These are phyloP conservation scores for Macrolepiota dolichaula DNA, from an alignment of 768 basidiomycete species.

Conservation along the genomic window DNA sequence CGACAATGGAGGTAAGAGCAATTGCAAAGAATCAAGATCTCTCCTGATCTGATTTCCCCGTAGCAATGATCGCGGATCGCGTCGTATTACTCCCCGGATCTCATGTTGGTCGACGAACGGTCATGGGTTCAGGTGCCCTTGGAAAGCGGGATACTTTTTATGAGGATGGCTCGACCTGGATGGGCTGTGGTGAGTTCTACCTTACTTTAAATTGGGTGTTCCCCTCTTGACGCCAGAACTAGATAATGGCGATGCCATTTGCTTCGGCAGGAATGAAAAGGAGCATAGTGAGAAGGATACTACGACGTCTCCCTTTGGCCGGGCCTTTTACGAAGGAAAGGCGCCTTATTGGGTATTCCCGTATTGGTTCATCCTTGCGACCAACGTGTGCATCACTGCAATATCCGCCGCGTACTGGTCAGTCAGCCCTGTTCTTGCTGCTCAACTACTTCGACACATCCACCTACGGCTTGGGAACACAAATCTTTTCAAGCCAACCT, in stretches of 20 bases:
- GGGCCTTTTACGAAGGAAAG: slow-evolving; percentile 37
- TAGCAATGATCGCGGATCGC: slow-evolving; percentile 49
- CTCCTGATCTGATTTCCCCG: not conserved
- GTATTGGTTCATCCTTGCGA: slow-evolving; percentile 30
- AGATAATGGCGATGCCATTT: slow-evolving; percentile 39
- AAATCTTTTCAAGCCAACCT: slow-evolving; percentile 30
- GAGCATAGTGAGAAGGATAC: slow-evolving; percentile 21
- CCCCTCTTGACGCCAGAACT: not conserved
- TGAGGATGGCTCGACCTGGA: slow-evolving; percentile 42
- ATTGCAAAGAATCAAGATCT: not conserved
- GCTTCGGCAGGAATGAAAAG: slow-evolving; percentile 25
- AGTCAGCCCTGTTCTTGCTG: slow-evolving; percentile 32
- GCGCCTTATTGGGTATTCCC: slow-evolving; percentile 40
- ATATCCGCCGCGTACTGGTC: slow-evolving; percentile 41
- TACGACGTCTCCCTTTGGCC: slow-evolving; percentile 38
- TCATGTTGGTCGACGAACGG: slow-evolving; percentile 33
- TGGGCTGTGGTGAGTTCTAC: slow-evolving; percentile 36
- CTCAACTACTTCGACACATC: slow-evolving; percentile 32
- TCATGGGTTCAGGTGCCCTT: slow-evolving; percentile 47
- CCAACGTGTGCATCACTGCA: slow-evolving; percentile 34
- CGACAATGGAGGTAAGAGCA: slow-evolving; percentile 31
- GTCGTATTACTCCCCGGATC: slow-evolving; percentile 42
- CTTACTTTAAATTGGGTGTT: not conserved
- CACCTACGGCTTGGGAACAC: slow-evolving; percentile 27
- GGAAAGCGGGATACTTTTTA: slow-evolving; percentile 38